These are phyloP conservation scores for Tylopilus sp. DNA, from an alignment of 1,284 basidiomycete species.

Conservation along the genomic window DNA sequence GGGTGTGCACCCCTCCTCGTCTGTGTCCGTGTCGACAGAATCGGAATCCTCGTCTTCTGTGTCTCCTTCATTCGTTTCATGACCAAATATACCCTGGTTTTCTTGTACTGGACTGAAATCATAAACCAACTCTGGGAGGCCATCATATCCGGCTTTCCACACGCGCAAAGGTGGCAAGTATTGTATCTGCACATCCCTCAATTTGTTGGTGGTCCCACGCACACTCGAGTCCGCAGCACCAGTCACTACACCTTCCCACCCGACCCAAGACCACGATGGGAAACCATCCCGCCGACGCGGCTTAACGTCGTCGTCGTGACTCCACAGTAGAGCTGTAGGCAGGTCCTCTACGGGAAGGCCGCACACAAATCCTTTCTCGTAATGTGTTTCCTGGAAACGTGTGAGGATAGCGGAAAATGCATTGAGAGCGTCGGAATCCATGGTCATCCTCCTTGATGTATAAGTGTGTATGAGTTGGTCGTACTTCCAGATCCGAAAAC, in stretches of 20 bases:
- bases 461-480: no score
- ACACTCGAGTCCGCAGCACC: no score
- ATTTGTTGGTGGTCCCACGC: no score
- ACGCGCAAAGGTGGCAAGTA: constrained; percentile 10
- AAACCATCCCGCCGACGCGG: constrained; percentile 9
- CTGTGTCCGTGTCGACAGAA: no score
- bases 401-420: constrained; percentile 17
- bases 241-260: constrained; percentile 10
- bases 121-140: constrained; percentile 4
- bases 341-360: constrained; percentile 13
- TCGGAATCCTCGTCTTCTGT: not conserved
- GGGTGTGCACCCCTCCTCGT: no score
- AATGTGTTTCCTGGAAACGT: constrained; percentile 1
- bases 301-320: not conserved
- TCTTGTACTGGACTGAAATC: constrained; percentile 1
- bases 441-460: no score
- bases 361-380: constrained; percentile 15
- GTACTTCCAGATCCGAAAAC: no score
- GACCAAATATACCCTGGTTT: not conserved
- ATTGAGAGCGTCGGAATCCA: constrained; percentile 9
- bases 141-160: constrained; percentile 7
- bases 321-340: constrained; percentile 15
- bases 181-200: not conserved
- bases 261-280: constrained; percentile 15
- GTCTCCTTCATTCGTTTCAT: not conserved